phyloP scores from a whole-genome alignment of 2,329 filamentous ascomycete genomes.

The Phaeomoniella chlamydospora region DNA sequence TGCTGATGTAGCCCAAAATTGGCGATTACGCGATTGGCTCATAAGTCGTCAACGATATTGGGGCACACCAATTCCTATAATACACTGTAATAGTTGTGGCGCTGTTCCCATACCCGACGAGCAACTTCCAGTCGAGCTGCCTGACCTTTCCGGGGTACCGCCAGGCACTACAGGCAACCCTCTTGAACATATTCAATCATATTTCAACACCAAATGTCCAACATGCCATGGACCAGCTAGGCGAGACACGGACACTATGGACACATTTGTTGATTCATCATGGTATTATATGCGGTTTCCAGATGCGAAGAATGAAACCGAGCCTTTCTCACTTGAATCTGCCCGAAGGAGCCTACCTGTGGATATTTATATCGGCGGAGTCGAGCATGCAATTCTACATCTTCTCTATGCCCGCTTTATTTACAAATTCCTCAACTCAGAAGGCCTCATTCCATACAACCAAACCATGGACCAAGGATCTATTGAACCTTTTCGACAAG shows the following conservation, averaged over 20 bases:
- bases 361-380: slow-evolving; percentile 76
- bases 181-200: slow-evolving; percentile 55
- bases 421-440: slow-evolving; percentile 64
- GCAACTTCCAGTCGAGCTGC: slow-evolving; percentile 63
- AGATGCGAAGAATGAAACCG: slow-evolving; percentile 50
- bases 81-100: slow-evolving; percentile 67
- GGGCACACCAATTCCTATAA: slow-evolving; percentile 79
- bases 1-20: slow-evolving; percentile 52
- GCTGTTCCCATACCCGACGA: slow-evolving; percentile 62
- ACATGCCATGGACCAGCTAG: slow-evolving; percentile 53
- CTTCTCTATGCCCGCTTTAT: slow-evolving; percentile 82
- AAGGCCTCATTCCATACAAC: slow-evolving; percentile 16
- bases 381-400: slow-evolving; percentile 84
- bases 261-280: slow-evolving; percentile 88
- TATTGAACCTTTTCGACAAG: slow-evolving; percentile 62
- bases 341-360: slow-evolving; percentile 52
- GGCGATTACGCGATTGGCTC: slow-evolving; percentile 78
- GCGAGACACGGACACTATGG: slow-evolving; percentile 88
- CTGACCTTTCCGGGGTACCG: slow-evolving; percentile 50
- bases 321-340: slow-evolving; percentile 47
- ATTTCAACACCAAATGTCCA: slow-evolving; percentile 64
- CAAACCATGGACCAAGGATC: slow-evolving; percentile 13
- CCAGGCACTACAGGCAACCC: slow-evolving; percentile 62
- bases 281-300: slow-evolving; percentile 82
- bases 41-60: slow-evolving; percentile 88